Evolutionary conservation across 768 basidiomycete genomes (phyloP), one percentile per base, ranked within the genome.

Genomic region (Suillus occidentalis): DNA sequence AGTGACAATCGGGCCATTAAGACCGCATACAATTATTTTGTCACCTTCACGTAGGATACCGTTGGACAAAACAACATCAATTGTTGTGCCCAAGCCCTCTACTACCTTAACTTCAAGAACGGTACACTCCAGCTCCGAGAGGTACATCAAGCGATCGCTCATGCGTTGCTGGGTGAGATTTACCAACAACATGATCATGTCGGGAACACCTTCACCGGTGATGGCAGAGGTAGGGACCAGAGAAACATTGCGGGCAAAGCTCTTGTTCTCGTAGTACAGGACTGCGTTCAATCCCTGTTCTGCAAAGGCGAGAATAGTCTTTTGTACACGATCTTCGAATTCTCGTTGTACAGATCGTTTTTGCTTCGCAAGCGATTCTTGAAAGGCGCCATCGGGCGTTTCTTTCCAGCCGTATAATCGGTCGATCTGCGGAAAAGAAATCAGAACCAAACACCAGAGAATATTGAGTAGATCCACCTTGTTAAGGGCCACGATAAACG

Each of bases 111-210:
- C 97, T 77, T 99, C 97, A 64, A 99, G 86, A 13, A 99, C 94
- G 7, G 97, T 99, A 77, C 97, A 98, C 79, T 98, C 95, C 52
- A 99, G 83, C 73, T 97, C 95, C 37, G 95, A 93, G 65, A 99
- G 85, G 79, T 99, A 99, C 97, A 99, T 99, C 66, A 99, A 84
- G 50, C 91, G 87, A 76, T 96, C 93, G 76, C 91, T 95, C 97
- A 99, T 97, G 65, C 97, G 88, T 79, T 97, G 91, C 76, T 99
- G 97, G 18, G 97, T 99, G 62, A 99, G 85, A 76, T 97, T 96
- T 79, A 98, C 87, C 73, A 99, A 88, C 34, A 99, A 84, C 93
- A 96, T 94, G 80, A 99, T 95, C 97, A 99, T 97, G 81, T 99
- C 97, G 36, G 97, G 97, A 13, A 99, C 85, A 76, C 97, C 97